These are phyloP conservation scores for Chenopodium album DNA, from an alignment of 148 eudicot species.

Conservation along the genomic window DNA sequence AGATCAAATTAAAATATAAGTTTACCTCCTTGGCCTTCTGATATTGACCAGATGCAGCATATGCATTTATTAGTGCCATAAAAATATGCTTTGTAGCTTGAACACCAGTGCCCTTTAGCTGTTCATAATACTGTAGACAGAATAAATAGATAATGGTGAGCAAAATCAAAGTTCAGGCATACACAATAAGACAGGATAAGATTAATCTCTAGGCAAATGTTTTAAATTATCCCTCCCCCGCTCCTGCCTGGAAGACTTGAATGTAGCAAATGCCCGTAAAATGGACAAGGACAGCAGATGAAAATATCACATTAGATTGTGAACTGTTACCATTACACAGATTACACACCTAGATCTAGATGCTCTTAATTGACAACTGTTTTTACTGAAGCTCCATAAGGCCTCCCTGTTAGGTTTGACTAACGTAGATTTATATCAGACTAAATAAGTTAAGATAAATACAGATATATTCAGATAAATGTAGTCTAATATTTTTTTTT, in stretches of 20 bases:
- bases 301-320: background rate
- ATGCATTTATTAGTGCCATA: slow-evolving; percentile 83
- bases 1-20: background rate
- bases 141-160: slow-evolving; percentile 5
- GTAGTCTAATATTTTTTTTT: too few relatives aligned
- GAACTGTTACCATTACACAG: background rate
- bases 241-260: background rate
- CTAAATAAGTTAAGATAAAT: too few relatives aligned
- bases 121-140: slow-evolving; percentile 58
- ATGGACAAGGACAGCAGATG: background rate
- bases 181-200: background rate
- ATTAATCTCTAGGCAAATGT: background rate
- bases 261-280: background rate
- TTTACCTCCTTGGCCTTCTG: slow-evolving; percentile 85
- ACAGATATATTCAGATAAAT: too few relatives aligned
- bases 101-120: slow-evolving; percentile 44
- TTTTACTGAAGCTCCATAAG: background rate
- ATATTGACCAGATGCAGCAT: slow-evolving; percentile 70
- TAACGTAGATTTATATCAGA: too few relatives aligned
- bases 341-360: background rate
- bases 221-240: background rate
- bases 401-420: too few relatives aligned
- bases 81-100: slow-evolving; percentile 55
- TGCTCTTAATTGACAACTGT: background rate
- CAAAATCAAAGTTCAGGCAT: background rate